Evolutionary conservation across 768 basidiomycete genomes (phyloP).

Genomic region (Guyanaporus albipodus): DNA sequence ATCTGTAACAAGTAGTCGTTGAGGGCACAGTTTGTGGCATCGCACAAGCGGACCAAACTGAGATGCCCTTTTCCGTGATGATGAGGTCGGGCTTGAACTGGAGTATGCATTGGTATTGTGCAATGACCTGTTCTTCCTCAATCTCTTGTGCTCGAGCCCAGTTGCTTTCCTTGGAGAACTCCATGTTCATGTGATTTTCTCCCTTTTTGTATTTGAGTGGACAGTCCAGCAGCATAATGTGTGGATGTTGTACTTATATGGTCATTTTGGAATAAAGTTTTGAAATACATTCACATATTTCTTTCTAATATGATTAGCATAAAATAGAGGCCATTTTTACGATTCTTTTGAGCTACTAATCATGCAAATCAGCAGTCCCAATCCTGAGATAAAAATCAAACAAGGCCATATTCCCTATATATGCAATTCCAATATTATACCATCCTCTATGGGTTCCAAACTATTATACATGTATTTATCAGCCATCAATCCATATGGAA

Average conservation of each 20-base stretch:
- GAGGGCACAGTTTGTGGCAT: neutral
- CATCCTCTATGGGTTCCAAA: too few species aligned
- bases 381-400: too few species aligned
- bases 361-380: too few species aligned
- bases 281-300: too few species aligned
- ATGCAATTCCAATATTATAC: too few species aligned
- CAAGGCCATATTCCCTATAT: too few species aligned
- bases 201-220: constrained; percentile 99
- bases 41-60: constrained; percentile 50
- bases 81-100: constrained; percentile 95
- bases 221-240: constrained; percentile 89
- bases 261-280: too few species aligned
- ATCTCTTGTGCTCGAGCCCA: constrained; percentile 91
- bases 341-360: too few species aligned
- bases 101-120: constrained; percentile 75
- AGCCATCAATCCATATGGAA: too few species aligned
- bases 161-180: constrained; percentile 92
- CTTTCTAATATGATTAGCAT: too few species aligned
- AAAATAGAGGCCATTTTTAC: too few species aligned
- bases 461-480: too few species aligned
- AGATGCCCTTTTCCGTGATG: constrained; percentile 97
- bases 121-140: constrained; percentile 95
- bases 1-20: constrained; percentile 44
- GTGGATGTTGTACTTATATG: constrained; percentile 82
- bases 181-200: constrained; percentile 97